Conservation (phyloP, 352 stramenopile species). For the Blastocystis sp. region DNA sequence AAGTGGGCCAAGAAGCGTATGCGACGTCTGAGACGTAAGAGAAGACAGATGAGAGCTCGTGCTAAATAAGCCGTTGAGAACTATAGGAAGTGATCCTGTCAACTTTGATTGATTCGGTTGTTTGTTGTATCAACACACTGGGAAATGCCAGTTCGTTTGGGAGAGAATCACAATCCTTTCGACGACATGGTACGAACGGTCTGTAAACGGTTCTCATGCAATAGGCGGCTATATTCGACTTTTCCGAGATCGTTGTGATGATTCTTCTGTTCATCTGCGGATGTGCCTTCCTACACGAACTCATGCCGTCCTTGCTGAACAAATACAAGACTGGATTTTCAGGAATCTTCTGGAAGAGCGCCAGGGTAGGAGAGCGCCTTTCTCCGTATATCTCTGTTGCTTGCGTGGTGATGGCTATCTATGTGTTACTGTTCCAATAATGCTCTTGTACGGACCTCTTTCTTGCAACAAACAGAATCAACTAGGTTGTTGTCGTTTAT, state of each 20-base stretch:
- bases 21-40: constrained; percentile 55
- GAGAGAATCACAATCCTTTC: neutral
- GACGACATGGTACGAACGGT: neutral
- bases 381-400: constrained; percentile 33
- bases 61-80: constrained; percentile 45
- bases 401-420: constrained; percentile 48
- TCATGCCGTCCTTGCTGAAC: constrained; percentile 36
- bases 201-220: neutral
- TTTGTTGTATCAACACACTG: constrained; percentile 19
- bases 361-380: constrained; percentile 34
- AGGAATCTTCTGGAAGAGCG: constrained; percentile 52
- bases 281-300: constrained; percentile 23
- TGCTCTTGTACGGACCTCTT: neutral
- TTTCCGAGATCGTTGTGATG: constrained; percentile 49
- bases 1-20: constrained; percentile 56
- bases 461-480: neutral
- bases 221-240: constrained; percentile 53
- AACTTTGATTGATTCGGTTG: constrained; percentile 7
- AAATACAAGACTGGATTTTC: constrained; percentile 39
- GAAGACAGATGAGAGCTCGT: constrained; percentile 55
- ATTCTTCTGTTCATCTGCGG: constrained; percentile 40
- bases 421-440: constrained; percentile 53
- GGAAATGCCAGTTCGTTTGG: neutral
- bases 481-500: neutral
- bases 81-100: neutral